Conservation (phyloP, 805 yeast genomes). For the Suhomyces sp. region DNA sequence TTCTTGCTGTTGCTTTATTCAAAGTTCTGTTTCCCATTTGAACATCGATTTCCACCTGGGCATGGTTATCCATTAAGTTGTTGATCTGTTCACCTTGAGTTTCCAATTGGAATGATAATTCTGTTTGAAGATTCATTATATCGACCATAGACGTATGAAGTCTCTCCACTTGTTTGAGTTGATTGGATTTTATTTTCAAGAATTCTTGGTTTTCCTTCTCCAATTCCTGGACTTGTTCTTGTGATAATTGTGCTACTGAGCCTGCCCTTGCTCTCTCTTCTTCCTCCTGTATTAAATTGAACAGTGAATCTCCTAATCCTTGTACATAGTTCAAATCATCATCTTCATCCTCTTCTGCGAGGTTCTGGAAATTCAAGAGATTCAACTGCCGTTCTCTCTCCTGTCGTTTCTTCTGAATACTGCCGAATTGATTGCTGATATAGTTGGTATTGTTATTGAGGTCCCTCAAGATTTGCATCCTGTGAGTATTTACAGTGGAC, state of each 20-base stretch:
- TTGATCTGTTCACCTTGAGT: slow-evolving; percentile 71
- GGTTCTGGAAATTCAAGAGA: slow-evolving; percentile 40
- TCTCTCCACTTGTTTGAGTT: slow-evolving; percentile 57
- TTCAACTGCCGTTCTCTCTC: slow-evolving; percentile 38
- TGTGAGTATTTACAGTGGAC: slow-evolving; percentile 40
- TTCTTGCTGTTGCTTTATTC: slow-evolving; percentile 63
- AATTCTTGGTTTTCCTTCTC: slow-evolving; percentile 59
- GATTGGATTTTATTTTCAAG: slow-evolving; percentile 55
- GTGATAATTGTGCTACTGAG: slow-evolving; percentile 30
- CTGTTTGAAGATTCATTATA: slow-evolving; percentile 71
- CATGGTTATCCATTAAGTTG: slow-evolving; percentile 62
- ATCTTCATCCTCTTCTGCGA: slow-evolving; percentile 37
- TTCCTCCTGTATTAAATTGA: slow-evolving; percentile 1
- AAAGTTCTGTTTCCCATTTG: slow-evolving; percentile 69
- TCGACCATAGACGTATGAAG: slow-evolving; percentile 67
- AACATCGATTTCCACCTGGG: slow-evolving; percentile 63
- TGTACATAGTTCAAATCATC: too few relatives aligned
- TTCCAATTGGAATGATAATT: slow-evolving; percentile 68
- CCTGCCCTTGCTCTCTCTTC: slow-evolving; percentile 1
- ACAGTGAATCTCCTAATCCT: not conserved
- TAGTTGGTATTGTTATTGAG: slow-evolving; percentile 44
- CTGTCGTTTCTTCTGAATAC: slow-evolving; percentile 50
- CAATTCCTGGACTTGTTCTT: slow-evolving; percentile 58
- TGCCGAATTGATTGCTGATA: slow-evolving; percentile 46
- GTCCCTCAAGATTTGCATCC: slow-evolving; percentile 50